A percentile compares a stretch with the other conserved stretches of the same genome.
phyloP scores from a whole-genome alignment of 2,329 filamentous ascomycete species.

The Colletotrichum liaoningense region DNA sequence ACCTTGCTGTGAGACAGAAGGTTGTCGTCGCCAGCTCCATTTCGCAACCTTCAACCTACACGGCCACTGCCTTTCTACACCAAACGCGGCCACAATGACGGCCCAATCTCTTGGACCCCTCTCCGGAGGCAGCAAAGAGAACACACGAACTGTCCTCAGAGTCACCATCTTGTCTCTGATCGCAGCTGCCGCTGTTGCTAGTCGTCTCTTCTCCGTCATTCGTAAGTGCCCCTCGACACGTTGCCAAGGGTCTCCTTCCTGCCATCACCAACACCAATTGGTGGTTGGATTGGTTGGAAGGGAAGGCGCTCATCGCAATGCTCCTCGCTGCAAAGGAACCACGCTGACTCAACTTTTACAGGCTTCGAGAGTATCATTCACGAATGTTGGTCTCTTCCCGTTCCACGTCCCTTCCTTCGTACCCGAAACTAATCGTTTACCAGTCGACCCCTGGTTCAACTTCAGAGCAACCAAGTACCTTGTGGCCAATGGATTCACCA shows the following conservation, averaged over 20 bases:
- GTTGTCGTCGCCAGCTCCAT: conserved; percentile 30
- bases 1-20: conserved; percentile 29
- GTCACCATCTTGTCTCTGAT: conserved; percentile 92
- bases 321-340: neutral
- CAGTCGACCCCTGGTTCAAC: conserved; percentile 99
- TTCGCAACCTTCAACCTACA: conserved; percentile 34
- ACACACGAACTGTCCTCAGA: conserved; percentile 85
- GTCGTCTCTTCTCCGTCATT: conserved; percentile 97
- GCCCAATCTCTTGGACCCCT: conserved; percentile 64
- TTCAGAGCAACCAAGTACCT: conserved; percentile 98
- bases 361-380: conserved; percentile 99
- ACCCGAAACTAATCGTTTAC: conserved; percentile 41
- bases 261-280: conserved; percentile 20
- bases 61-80: conserved; percentile 36
- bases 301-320: neutral
- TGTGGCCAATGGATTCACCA: conserved; percentile 96
- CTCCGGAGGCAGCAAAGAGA: conserved; percentile 83
- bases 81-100: conserved; percentile 56
- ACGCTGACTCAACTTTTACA: conserved; percentile 53
- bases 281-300: neutral
- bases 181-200: conserved; percentile 89
- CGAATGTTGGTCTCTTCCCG: conserved; percentile 80
- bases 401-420: conserved; percentile 4
- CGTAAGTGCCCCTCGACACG: conserved; percentile 68
- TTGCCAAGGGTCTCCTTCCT: neutral